phyloP scores from a whole-genome alignment of 441 rosid species.

The Omphalea diandra region DNA sequence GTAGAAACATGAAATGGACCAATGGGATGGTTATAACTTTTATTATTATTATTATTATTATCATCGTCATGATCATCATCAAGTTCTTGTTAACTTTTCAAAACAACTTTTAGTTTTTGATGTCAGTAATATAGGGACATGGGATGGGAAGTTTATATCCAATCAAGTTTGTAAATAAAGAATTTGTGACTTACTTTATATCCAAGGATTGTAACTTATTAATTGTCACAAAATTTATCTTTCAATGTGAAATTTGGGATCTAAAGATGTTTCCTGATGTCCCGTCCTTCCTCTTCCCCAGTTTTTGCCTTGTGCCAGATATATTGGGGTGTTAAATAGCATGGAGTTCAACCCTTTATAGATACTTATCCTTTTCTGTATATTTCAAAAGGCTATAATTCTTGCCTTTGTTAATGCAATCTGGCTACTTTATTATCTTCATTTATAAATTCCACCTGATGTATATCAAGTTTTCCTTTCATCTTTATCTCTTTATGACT shows the following conservation, averaged over 20 bases:
- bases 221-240: not conserved
- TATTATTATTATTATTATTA: no score
- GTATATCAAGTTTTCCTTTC: not conserved
- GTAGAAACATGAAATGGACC: not conserved
- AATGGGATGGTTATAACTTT: not conserved
- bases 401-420: constrained; percentile 17
- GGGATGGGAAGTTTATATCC: not conserved
- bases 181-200: not conserved
- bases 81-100: not conserved
- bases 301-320: not conserved
- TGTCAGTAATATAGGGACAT: not conserved
- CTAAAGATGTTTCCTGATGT: not conserved
- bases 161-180: not conserved
- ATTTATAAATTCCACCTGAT: not conserved
- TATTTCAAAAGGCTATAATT: not conserved
- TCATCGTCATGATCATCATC: not conserved
- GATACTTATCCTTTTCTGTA: not conserved
- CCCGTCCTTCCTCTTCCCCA: not conserved
- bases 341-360: not conserved
- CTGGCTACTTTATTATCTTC: constrained; percentile 1
- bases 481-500: not conserved
- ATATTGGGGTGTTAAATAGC: not conserved
- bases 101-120: not conserved
- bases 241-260: not conserved
- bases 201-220: not conserved